phyloP scores from a whole-genome alignment of 768 basidiomycete genomes.

The Psilocybe azurescens region DNA sequence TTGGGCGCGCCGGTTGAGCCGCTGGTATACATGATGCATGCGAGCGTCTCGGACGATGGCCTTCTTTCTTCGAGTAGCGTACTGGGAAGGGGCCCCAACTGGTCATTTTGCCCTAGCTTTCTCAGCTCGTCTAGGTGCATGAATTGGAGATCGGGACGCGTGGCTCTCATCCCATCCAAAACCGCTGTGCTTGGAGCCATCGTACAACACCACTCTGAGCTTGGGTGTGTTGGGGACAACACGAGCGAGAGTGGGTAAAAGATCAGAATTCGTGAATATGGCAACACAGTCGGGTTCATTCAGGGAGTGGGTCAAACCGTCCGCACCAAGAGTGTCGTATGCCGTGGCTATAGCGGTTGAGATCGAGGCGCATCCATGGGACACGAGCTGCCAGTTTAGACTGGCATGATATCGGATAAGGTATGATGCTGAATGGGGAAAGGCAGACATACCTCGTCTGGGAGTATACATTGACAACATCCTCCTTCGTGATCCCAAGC shows the following conservation, averaged over 20 bases:
- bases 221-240: conserved; percentile 72
- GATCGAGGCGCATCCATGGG: conserved; percentile 74
- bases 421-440: not conserved
- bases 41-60: conserved; percentile 38
- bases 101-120: conserved; percentile 42
- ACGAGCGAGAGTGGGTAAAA: conserved; percentile 71
- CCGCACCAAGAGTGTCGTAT: conserved; percentile 86
- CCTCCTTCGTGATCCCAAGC: conserved; percentile 60
- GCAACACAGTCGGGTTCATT: conserved; percentile 74
- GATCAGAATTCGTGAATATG: conserved; percentile 84
- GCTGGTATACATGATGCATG: conserved; percentile 65
- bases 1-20: conserved; percentile 88
- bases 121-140: conserved; percentile 71
- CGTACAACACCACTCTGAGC: conserved; percentile 77
- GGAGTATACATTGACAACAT: conserved; percentile 84
- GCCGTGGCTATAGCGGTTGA: conserved; percentile 83
- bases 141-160: conserved; percentile 56
- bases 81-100: not conserved
- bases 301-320: conserved; percentile 84
- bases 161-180: conserved; percentile 54
- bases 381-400: conserved; percentile 79
- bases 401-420: conserved; percentile 36
- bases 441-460: conserved; percentile 62
- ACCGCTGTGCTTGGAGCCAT: conserved; percentile 60
- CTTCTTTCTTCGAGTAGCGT: conserved; percentile 40